Conservation (phyloP, 495 filamentous ascomycete genomes). For the Daldinia concentrica region DNA sequence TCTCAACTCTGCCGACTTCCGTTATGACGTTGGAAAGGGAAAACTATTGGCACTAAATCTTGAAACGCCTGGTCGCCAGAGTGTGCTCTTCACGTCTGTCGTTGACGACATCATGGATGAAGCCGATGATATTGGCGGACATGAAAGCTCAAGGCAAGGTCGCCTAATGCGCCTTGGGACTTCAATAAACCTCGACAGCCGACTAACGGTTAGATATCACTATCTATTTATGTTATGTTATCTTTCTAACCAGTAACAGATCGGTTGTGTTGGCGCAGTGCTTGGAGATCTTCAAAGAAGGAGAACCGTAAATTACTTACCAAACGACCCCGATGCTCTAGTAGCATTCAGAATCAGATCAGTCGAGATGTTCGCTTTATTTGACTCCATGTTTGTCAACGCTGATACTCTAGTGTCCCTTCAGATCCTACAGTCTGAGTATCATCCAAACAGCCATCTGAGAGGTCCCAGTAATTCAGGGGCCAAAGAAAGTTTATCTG, state of each 20-base stretch:
- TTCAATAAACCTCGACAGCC: conserved; percentile 81
- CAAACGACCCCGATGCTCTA: conserved; percentile 60
- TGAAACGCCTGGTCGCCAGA: conserved; percentile 56
- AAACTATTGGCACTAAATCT: conserved; percentile 70
- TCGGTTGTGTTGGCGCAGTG: conserved; percentile 86
- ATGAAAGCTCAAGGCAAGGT: conserved; percentile 60
- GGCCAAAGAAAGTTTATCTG: conserved; percentile 87
- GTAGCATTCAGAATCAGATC: conserved; percentile 66
- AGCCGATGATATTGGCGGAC: conserved; percentile 51
- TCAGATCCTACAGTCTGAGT: conserved; percentile 86
- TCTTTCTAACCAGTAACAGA: conserved; percentile 34
- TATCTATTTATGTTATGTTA: not conserved
- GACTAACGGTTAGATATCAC: conserved; percentile 45
- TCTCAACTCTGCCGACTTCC: conserved; percentile 80
- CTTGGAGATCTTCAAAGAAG: conserved; percentile 80
- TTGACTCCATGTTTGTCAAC: conserved; percentile 85
- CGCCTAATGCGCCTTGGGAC: conserved; percentile 76
- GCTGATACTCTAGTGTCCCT: conserved; percentile 81
- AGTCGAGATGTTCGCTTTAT: conserved; percentile 81
- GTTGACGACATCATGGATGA: conserved; percentile 59
- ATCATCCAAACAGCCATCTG: conserved; percentile 84
- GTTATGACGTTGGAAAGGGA: conserved; percentile 72
- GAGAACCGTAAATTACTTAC: conserved; percentile 66
- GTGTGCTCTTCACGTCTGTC: conserved; percentile 64
- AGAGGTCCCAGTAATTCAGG: conserved; percentile 77